A percentile compares a stretch with the other conserved stretches of the same genome.
Conservation (phyloP, 2,329 filamentous ascomycete species). For the Malbranchea cinnamomea region DNA sequence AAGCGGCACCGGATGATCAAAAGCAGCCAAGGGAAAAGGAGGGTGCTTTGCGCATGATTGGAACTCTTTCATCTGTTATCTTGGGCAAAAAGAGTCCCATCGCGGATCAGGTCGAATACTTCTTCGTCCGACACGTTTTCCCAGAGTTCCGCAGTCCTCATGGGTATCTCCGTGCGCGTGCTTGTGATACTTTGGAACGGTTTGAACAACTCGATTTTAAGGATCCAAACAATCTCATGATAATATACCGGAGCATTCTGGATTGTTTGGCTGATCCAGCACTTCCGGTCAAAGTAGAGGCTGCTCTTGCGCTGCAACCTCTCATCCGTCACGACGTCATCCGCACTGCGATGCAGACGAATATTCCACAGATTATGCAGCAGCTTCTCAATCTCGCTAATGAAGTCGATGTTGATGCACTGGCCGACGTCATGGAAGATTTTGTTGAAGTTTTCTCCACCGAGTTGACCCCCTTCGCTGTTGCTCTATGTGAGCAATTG, state of each 20-base stretch:
- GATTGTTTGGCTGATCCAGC: slow-evolving; percentile 94
- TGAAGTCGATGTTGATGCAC: slow-evolving; percentile 90
- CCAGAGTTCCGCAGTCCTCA: slow-evolving; percentile 89
- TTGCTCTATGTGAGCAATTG: slow-evolving; percentile 87
- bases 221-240: slow-evolving; percentile 85
- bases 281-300: slow-evolving; percentile 84
- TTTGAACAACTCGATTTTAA: slow-evolving; percentile 96
- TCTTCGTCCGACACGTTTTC: slow-evolving; percentile 95
- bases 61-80: slow-evolving; percentile 83
- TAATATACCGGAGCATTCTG: slow-evolving; percentile 92
- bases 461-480: slow-evolving; percentile 90
- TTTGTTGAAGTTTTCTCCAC: slow-evolving; percentile 98
- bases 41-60: slow-evolving; percentile 92
- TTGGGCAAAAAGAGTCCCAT: slow-evolving; percentile 97
- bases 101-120: slow-evolving; percentile 93
- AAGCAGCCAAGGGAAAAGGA: slow-evolving; percentile 95
- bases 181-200: slow-evolving; percentile 95
- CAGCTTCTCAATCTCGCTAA: slow-evolving; percentile 93
- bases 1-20: slow-evolving; percentile 65
- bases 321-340: slow-evolving; percentile 93
- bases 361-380: slow-evolving; percentile 98
- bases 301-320: slow-evolving; percentile 83
- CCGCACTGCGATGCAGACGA: slow-evolving; percentile 87
- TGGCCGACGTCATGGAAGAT: slow-evolving; percentile 98
- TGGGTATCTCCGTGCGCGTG: slow-evolving; percentile 82